Conservation (phyloP, 129 eudicot genomes). For the Saposhnikovia divaricata region DNA sequence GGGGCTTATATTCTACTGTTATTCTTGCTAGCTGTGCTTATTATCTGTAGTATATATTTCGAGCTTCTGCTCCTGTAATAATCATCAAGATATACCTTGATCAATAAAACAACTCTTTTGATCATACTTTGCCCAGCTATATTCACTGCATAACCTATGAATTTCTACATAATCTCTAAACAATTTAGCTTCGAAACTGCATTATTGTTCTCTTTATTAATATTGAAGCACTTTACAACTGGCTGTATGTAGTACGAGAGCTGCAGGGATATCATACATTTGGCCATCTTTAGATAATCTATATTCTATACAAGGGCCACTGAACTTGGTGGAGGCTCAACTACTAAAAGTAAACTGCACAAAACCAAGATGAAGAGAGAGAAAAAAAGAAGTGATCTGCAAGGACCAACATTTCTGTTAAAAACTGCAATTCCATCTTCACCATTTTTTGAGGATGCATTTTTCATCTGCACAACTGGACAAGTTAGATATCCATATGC, state of each 20-base stretch:
- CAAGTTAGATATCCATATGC: conserved; percentile 57
- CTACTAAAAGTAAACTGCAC: conserved; percentile 37
- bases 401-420: conserved; percentile 41
- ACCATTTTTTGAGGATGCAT: conserved; percentile 27
- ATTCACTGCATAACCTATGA: too few species aligned
- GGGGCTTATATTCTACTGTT: too few species aligned
- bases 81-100: too few species aligned
- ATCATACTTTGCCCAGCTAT: too few species aligned
- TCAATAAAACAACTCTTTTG: too few species aligned
- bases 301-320: conserved; percentile 21
- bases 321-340: conserved; percentile 56
- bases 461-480: conserved; percentile 50
- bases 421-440: conserved; percentile 49
- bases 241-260: background rate
- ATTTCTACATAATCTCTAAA: too few species aligned
- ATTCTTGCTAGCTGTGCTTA: too few species aligned
- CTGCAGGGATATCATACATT: background rate
- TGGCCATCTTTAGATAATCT: background rate
- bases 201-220: background rate
- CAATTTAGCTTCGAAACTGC: background rate
- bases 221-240: background rate
- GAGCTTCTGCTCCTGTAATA: too few species aligned
- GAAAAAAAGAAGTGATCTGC: conserved; percentile 57
- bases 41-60: too few species aligned
- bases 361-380: conserved; percentile 45